phyloP scores from a whole-genome alignment of 2,329 filamentous ascomycete genomes.

The Gliomastix tumulicola region DNA sequence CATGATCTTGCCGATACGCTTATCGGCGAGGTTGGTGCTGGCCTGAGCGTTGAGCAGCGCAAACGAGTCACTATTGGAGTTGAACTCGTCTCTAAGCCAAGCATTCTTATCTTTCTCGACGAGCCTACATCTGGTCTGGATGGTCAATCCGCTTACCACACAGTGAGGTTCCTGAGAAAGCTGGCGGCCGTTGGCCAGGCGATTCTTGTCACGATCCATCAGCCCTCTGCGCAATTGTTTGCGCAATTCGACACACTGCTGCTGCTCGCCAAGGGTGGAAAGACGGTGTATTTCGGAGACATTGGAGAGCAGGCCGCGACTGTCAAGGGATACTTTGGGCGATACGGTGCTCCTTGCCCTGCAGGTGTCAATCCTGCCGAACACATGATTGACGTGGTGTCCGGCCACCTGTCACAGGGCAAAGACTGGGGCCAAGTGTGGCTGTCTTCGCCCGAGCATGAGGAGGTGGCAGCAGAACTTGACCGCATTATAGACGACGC shows the following conservation, averaged over 20 bases:
- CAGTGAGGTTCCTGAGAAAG: slow-evolving; percentile 58
- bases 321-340: slow-evolving; percentile 57
- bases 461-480: slow-evolving; percentile 52
- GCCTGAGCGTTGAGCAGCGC: slow-evolving; percentile 44
- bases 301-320: slow-evolving; percentile 49
- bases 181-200: slow-evolving; percentile 61
- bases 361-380: slow-evolving; percentile 64
- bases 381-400: slow-evolving; percentile 62
- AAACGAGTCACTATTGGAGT: slow-evolving; percentile 54
- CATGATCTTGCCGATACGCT: slow-evolving; percentile 39
- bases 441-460: slow-evolving; percentile 53
- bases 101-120: slow-evolving; percentile 53
- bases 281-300: slow-evolving; percentile 61
- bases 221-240: slow-evolving; percentile 61
- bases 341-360: slow-evolving; percentile 56
- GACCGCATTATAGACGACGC: slow-evolving; percentile 53
- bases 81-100: slow-evolving; percentile 54
- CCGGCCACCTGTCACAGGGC: slow-evolving; percentile 36
- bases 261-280: slow-evolving; percentile 57
- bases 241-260: slow-evolving; percentile 60
- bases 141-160: slow-evolving; percentile 60
- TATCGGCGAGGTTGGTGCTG: slow-evolving; percentile 41
- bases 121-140: slow-evolving; percentile 62
- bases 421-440: slow-evolving; percentile 65
- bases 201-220: slow-evolving; percentile 63